Conservation (phyloP, 192 early-diverging fungal genomes). For the Lunasporangiospora selenospora region DNA sequence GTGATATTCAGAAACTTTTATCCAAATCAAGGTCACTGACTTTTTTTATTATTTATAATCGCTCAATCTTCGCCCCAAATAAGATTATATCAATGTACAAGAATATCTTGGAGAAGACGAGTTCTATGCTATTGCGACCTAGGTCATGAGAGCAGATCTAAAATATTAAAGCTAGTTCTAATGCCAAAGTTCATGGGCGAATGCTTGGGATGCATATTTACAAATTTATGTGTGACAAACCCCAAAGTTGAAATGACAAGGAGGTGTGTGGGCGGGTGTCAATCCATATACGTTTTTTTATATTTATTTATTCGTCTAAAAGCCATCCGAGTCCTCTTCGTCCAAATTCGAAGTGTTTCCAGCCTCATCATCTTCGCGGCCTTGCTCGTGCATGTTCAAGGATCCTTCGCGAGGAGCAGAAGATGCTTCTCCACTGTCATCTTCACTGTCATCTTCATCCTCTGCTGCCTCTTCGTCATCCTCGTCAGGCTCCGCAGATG, state of each 20-base stretch:
- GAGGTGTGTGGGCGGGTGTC: too few relatives aligned
- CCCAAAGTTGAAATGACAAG: too few relatives aligned
- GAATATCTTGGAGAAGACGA: conserved; percentile 50
- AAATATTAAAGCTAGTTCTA: too few relatives aligned
- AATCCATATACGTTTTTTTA: background rate
- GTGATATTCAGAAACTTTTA: too few relatives aligned
- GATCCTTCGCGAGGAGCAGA: background rate
- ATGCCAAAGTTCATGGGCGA: too few relatives aligned
- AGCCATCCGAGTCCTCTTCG: conserved; percentile 40
- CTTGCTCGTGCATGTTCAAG: conserved; percentile 35
- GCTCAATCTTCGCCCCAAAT: background rate
- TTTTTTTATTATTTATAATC: background rate
- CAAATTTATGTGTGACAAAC: too few relatives aligned
- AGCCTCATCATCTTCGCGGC: conserved; percentile 23
- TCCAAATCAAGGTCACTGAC: background rate
- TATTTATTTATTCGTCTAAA: conserved; percentile 3
- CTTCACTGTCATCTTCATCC: conserved; percentile 16
- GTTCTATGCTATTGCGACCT: conserved; percentile 35
- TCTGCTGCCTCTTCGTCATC: conserved; percentile 19
- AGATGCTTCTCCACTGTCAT: conserved; percentile 20
- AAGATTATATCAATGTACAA: conserved; percentile 48
- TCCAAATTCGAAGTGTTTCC: conserved; percentile 12
- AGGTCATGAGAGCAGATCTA: too few relatives aligned
- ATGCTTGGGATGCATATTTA: too few relatives aligned
- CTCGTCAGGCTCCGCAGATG: conserved; percentile 12